Evolutionary conservation across 164 flowering plant species (phyloP).

Genomic region (Annona cherimola): DNA sequence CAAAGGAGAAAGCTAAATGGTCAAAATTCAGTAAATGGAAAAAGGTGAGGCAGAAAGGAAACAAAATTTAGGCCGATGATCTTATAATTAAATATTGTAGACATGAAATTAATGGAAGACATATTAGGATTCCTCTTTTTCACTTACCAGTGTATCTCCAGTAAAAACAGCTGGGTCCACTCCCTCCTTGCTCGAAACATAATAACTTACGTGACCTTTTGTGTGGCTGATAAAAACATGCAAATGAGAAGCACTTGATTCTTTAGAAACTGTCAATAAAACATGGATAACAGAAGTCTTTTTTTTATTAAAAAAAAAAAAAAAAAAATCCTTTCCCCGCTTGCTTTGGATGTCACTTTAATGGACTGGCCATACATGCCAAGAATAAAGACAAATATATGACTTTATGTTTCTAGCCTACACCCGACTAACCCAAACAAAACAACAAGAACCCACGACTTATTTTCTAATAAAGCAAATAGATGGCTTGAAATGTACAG

Average conservation of each 20-base stretch:
- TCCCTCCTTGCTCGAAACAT: constrained; percentile 59
- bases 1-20: neutral
- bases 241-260: neutral
- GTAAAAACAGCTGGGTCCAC: constrained; percentile 89
- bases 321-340: no score
- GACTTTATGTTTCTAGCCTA: neutral
- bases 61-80: neutral
- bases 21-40: neutral
- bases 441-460: no score
- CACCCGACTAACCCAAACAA: neutral
- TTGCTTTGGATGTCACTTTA: no score
- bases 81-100: neutral
- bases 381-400: no score
- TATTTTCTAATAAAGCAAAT: neutral
- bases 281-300: no score
- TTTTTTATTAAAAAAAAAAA: no score
- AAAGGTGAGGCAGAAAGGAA: neutral
- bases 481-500: neutral
- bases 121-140: neutral
- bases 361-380: no score
- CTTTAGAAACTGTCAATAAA: no score
- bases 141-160: constrained; percentile 86
- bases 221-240: constrained; percentile 65
- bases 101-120: neutral
- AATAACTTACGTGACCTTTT: constrained; percentile 89